Conservation (phyloP, 2,329 filamentous ascomycete species). For the Sporothrix sp. region DNA sequence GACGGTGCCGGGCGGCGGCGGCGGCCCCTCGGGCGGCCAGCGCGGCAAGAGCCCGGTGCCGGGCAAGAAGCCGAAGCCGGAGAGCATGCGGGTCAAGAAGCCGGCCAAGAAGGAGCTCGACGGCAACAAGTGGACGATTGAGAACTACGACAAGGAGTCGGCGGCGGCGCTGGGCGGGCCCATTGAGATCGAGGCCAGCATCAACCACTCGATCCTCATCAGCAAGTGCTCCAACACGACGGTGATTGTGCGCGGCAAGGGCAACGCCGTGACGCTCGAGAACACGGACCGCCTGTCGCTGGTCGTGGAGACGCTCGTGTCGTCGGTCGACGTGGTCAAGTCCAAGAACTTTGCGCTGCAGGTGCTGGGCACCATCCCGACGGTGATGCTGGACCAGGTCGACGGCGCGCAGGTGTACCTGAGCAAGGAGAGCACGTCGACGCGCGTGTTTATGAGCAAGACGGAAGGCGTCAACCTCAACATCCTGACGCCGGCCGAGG, state of each 20-base stretch:
- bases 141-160: conserved; percentile 76
- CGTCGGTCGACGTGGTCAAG: conserved; percentile 90
- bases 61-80: conserved; percentile 76
- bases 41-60: conserved; percentile 80
- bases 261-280: conserved; percentile 92
- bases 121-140: conserved; percentile 90
- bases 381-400: conserved; percentile 84
- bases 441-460: conserved; percentile 86
- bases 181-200: conserved; percentile 69
- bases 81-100: conserved; percentile 77
- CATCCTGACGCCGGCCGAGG: conserved; percentile 53
- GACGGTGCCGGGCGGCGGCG: conserved; percentile 50
- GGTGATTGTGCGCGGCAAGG: conserved; percentile 82
- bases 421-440: conserved; percentile 63
- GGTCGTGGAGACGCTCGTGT: conserved; percentile 81
- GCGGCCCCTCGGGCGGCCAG: conserved; percentile 27
- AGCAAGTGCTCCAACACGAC: conserved; percentile 86
- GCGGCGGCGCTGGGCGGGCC: conserved; percentile 35
- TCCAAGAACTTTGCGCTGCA: conserved; percentile 91
- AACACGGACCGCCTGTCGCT: conserved; percentile 78
- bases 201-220: conserved; percentile 85
- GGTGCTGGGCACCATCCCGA: conserved; percentile 76
- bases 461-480: conserved; percentile 81
- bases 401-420: conserved; percentile 86
- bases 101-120: conserved; percentile 69